These are phyloP conservation scores for Globisporangium nodosum DNA, from an alignment of 352 stramenopile species.

Conservation along the genomic window DNA sequence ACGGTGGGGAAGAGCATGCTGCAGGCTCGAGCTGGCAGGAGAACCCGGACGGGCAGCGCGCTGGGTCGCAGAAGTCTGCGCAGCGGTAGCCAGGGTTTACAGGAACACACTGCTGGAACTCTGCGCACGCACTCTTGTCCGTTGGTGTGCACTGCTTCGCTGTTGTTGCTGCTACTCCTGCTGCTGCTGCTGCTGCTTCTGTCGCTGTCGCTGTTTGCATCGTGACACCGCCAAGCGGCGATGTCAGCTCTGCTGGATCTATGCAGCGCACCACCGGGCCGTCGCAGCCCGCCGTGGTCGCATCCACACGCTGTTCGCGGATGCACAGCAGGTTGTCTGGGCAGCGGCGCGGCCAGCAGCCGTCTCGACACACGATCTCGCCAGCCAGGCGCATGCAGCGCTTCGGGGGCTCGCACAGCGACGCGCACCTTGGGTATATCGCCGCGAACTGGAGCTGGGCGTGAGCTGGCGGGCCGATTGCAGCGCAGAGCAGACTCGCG, in stretches of 20 bases:
- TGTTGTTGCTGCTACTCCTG: not conserved
- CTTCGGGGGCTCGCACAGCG: slow-evolving; percentile 1
- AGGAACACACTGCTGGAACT: not conserved
- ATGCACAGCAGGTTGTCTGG: not conserved
- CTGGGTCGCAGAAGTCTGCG: slow-evolving; percentile 3
- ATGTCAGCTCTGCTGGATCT: not conserved
- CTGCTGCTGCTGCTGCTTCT: not conserved
- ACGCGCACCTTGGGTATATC: not conserved
- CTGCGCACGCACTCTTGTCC: not conserved
- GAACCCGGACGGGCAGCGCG: not conserved
- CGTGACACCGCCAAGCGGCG: not conserved
- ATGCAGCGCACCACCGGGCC: not conserved
- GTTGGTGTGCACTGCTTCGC: not conserved
- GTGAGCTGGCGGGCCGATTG: not conserved
- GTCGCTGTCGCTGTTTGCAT: not conserved
- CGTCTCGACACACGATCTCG: slow-evolving; percentile 1
- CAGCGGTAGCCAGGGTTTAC: not conserved
- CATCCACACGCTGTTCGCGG: not conserved
- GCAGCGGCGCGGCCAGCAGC: not conserved
- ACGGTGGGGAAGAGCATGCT: not conserved
- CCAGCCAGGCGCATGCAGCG: not conserved
- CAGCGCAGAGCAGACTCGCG: not conserved
- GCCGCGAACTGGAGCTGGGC: slow-evolving; percentile 4
- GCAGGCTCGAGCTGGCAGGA: slow-evolving; percentile 3
- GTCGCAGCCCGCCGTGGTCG: not conserved